A percentile compares a stretch with the other conserved stretches of the same genome.
phyloP scores from a whole-genome alignment of 371 early-diverging fungal species.

The Rhizomucor pusillus region DNA sequence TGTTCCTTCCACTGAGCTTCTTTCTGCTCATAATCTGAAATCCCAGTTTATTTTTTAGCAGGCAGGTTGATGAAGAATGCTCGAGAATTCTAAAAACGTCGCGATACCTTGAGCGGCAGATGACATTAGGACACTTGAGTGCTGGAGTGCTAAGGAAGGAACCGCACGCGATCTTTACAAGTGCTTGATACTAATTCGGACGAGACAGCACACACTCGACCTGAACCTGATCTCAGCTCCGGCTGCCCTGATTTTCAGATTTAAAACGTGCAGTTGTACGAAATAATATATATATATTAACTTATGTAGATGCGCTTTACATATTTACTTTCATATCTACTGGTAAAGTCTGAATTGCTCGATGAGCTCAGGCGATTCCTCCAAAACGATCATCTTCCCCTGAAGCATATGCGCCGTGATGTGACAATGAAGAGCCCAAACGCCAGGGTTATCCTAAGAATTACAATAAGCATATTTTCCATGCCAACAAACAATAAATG shows the following conservation, averaged over 20 bases:
- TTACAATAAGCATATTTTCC: background rate
- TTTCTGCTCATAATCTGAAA: slow-evolving; percentile 3
- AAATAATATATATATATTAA: slow-evolving; percentile 6
- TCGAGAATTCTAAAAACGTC: too few relatives aligned
- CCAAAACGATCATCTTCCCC: slow-evolving; percentile 42
- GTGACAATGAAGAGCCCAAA: slow-evolving; percentile 52
- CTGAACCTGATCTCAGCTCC: too few relatives aligned
- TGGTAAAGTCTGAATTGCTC: slow-evolving; percentile 13
- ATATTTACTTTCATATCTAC: background rate
- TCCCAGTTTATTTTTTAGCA: too few relatives aligned
- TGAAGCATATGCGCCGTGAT: slow-evolving; percentile 49
- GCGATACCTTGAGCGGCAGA: too few relatives aligned
- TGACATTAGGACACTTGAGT: too few relatives aligned
- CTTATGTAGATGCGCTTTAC: background rate
- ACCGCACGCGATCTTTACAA: too few relatives aligned
- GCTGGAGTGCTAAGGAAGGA: too few relatives aligned
- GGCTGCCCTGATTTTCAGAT: too few relatives aligned
- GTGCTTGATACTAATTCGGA: too few relatives aligned
- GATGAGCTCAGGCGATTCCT: slow-evolving; percentile 40
- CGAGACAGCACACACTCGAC: too few relatives aligned
- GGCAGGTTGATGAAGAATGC: too few relatives aligned
- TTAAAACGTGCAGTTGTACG: too few relatives aligned
- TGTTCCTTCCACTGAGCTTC: slow-evolving; percentile 18
- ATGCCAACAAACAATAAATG: background rate
- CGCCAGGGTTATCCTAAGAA: slow-evolving; percentile 43